phyloP scores from a whole-genome alignment of 1,139 yeast genomes.

The Scheffersomyces cryptocercus region DNA sequence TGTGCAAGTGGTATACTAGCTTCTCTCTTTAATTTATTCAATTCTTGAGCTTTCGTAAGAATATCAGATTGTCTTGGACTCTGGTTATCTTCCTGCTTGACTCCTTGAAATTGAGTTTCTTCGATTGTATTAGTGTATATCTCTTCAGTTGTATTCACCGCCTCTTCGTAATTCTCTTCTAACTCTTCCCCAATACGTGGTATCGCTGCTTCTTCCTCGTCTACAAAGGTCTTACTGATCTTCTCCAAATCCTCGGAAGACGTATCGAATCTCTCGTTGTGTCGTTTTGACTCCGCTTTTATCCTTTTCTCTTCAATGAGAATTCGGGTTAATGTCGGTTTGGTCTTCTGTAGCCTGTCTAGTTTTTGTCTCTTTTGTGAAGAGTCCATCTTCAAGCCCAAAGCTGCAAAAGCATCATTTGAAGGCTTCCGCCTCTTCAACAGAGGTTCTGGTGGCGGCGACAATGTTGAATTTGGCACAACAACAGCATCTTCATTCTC shows the following conservation, averaged over 20 bases:
- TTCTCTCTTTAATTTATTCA: constrained; percentile 41
- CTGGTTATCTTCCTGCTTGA: not conserved
- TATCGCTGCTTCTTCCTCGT: not conserved
- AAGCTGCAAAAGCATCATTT: constrained; percentile 25
- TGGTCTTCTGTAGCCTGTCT: constrained; percentile 18
- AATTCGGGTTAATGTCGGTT: constrained; percentile 31
- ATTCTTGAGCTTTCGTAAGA: constrained; percentile 8
- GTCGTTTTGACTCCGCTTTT: constrained; percentile 12
- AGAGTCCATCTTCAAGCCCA: constrained; percentile 33
- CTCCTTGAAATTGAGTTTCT: no score
- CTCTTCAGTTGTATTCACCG: not conserved
- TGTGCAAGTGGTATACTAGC: constrained; percentile 80
- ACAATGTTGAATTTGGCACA: not conserved
- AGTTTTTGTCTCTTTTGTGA: constrained; percentile 19
- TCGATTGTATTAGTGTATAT: no score
- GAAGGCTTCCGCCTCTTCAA: not conserved
- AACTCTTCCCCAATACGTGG: not conserved
- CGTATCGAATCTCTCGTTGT: not conserved
- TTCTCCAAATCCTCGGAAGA: not conserved
- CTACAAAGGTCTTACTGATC: not conserved
- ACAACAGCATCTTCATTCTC: constrained; percentile 5
- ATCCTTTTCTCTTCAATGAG: constrained; percentile 34
- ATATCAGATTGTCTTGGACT: not conserved
- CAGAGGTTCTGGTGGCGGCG: constrained; percentile 1
- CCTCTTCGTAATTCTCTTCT: constrained; percentile 1